Evolutionary conservation across 176 grass and related monocot species (phyloP), one percentile per base, ranked within the genome.

Genomic region (Avena eriantha): DNA sequence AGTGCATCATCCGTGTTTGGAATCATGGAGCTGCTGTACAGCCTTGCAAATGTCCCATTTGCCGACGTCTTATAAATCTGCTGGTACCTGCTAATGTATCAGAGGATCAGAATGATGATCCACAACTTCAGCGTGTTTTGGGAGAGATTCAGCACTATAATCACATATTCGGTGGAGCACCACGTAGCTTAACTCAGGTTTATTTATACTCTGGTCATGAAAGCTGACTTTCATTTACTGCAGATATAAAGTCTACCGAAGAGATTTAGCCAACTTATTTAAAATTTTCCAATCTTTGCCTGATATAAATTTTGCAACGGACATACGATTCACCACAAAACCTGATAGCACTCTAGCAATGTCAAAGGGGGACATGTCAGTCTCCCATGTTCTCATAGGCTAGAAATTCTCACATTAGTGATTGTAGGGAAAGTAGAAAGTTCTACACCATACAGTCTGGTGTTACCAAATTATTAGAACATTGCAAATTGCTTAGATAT

Each of bases 31-130:
- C 87, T 87, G 79, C 85, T 26, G 67, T 99, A 69, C 97, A 96
- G 83, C 94, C 97, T 69, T 96, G 97, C 87, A 99, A 94, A 76
- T 99, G 97, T 57, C 97, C 97, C 29, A 91, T 93, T 80, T 99
- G 97, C 21, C 97, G 94, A 0, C 92, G 92, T 48, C 84, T 86
- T 53, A 91, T 99, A 85, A 96, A 95, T 68, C 79, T 99, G 12
- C 87, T 99, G 51, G 77, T 99, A 86, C 97, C 97, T 87, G 87
- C 90, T 51, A 78, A 86, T 56, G 78, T 90, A 26, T 45, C 90
- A 26, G 56, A 82, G 16, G 66, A 88, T 47, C 76, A 90, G 57
- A 55, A 83, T 19, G 69, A 79, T 61, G 83, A 90, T 55, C 85
- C 84, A 14, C 88, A 93, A 80, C 61, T 86, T 73, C 85, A 80